A percentile compares a stretch with the other conserved stretches of the same genome.
Evolutionary conservation across 2,329 filamentous ascomycete genomes (phyloP).

Genomic region (Trichoderma gracile): DNA sequence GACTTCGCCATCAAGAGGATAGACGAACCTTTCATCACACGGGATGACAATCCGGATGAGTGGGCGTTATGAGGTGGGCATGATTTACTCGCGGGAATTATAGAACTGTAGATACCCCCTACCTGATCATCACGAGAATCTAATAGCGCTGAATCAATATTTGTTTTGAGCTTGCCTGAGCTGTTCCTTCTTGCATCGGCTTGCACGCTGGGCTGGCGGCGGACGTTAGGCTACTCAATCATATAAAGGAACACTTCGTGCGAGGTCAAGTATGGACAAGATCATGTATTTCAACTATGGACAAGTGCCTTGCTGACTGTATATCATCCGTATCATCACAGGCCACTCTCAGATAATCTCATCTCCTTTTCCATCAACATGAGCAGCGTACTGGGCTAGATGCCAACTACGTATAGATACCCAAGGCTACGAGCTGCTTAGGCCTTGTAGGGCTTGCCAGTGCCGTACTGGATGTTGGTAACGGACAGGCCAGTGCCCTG

Average conservation of each 20-base stretch:
- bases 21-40: constrained; percentile 84
- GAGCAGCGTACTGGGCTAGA: not conserved
- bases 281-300: not conserved
- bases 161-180: not conserved
- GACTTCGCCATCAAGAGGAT: constrained; percentile 94
- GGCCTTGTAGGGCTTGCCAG: constrained; percentile 41
- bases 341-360: not conserved
- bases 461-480: constrained; percentile 54
- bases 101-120: constrained; percentile 25
- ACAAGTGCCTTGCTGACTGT: not conserved
- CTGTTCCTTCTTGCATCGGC: not conserved
- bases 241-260: not conserved
- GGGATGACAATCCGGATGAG: constrained; percentile 71
- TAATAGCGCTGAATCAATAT: constrained; percentile 8
- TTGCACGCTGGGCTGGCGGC: not conserved
- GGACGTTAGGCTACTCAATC: not conserved
- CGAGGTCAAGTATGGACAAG: not conserved
- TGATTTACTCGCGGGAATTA: constrained; percentile 16
- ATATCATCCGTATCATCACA: not conserved
- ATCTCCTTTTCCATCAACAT: not conserved
- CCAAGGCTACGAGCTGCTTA: constrained; percentile 1
- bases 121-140: constrained; percentile 2
- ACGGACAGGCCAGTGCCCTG: constrained; percentile 41
- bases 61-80: constrained; percentile 63
- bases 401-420: not conserved